Percentiles rank a stretch among this genome's conserved stretches.
Conservation (phyloP, 2,329 filamentous ascomycete genomes). For the Cercospora berteroae region DNA sequence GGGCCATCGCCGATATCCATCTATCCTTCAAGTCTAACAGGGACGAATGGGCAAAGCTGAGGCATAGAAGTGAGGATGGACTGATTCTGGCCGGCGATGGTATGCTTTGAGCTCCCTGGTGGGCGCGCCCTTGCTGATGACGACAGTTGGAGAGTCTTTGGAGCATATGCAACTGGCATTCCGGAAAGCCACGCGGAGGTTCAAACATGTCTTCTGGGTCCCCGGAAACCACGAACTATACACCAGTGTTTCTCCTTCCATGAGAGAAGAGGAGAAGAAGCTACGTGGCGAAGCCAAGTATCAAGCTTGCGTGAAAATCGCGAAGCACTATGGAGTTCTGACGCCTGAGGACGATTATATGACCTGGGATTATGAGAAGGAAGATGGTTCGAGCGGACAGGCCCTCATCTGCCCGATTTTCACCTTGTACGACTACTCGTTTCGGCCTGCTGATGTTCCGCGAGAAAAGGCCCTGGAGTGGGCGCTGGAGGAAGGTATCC, state of each 20-base stretch:
- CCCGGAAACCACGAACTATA: conserved; percentile 61
- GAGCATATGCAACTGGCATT: conserved; percentile 41
- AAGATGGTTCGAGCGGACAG: conserved; percentile 49
- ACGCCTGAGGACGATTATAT: conserved; percentile 58
- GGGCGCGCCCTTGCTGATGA: conserved; percentile 12
- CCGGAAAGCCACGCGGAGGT: conserved; percentile 43
- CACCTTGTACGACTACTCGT: conserved; percentile 61
- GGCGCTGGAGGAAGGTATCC: conserved; percentile 47
- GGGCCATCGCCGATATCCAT: conserved; percentile 49
- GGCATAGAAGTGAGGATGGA: conserved; percentile 43
- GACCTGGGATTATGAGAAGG: conserved; percentile 44
- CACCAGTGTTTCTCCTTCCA: conserved; percentile 45
- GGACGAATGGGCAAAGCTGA: conserved; percentile 45
- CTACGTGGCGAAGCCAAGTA: conserved; percentile 55
- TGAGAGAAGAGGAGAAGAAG: conserved; percentile 34
- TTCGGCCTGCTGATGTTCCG: conserved; percentile 51
- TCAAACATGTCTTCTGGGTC: conserved; percentile 54
- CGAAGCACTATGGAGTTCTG: conserved; percentile 52
- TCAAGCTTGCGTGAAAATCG: conserved; percentile 53
- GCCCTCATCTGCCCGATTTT: conserved; percentile 56
- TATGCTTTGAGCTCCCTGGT: conserved; percentile 16
- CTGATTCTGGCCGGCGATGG: conserved; percentile 48
- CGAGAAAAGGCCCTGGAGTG: conserved; percentile 50
- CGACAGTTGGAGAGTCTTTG: conserved; percentile 36
- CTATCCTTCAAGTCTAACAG: conserved; percentile 48